Base-by-base conservation (phyloP, 148 eudicot species). In the Fagopyrum tataricum region DNA sequence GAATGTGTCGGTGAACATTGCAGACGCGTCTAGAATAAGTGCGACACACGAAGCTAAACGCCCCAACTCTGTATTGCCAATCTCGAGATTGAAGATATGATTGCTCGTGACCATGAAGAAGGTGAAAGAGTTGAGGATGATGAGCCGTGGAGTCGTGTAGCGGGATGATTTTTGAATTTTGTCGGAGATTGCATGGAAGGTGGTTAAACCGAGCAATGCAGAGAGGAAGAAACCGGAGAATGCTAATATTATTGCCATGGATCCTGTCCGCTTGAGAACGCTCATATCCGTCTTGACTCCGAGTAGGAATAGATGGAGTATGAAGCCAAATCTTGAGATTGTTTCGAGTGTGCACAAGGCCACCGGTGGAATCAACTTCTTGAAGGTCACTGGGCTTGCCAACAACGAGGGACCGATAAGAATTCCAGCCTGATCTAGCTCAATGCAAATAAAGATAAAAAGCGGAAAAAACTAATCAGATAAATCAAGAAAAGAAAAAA, bases 211-310 rank as follows among this genome's bases (percentile, higher is more conserved):
- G 2, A 80, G 44, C 0, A 69, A 24, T 4, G 70, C 24, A 7
- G 83, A 75, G 69, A 72, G 23, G 5, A 80, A 4, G 18, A 80
- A 42, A 46, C 86, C 78, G 0, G 78, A 73, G 41, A 83, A 40
- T 2, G 78, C 86, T 31, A 82, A 49, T 5, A 55, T 10, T 0
- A 76, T 7, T 2, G 80, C 72, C 51, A 49, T 77, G 15, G 66
- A 9, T n/a, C 76, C 78, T 2, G 55, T 59, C 23, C 42, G 52
- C 74, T 23, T 74, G n/a, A 77, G 47, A 0, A 79, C 69, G 2
- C 48, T 39, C 47, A 80, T 72, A 73, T 83, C 81, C 18, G 78
- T 75, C 75, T 78, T 83, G 5, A 83, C 83, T 14, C 85, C 85
- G 41, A 74, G 40, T 21, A 75, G 20, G 76, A 83, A 83, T 18